Evolutionary conservation across 2,329 filamentous ascomycete genomes (phyloP), one percentile per base, ranked within the genome.

Genomic region (Tolypocladium sp.): DNA sequence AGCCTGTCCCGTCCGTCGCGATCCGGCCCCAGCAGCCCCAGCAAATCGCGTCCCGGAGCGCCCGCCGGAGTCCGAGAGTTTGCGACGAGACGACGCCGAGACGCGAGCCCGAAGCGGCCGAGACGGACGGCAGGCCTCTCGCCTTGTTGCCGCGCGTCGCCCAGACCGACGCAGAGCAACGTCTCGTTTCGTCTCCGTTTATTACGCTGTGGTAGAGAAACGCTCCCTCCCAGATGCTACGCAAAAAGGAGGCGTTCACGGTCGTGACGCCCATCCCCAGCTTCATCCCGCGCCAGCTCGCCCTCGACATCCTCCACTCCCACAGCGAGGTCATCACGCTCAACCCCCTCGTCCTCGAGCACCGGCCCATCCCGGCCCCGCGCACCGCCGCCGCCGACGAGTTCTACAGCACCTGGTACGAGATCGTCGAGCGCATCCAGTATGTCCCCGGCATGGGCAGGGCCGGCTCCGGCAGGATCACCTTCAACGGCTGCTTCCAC

Each of bases 371-470:
- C 69, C 77, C 84, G 57, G 85, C 87, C 2, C 87, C 87, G 35
- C 85, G 85, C 73, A 79, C 87, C 73, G 86, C 86, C 63, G 80
- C 84, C 59, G 76, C 84, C 64, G 87, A 90, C 72, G 87, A 90
- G 71, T 90, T 81, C 73, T 90, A 87, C 73, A 84, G 84, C 62
- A 87, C 86, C 37, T 90, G 87, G 87, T 90, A 90, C 70, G 85
- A 89, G 71, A 89, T 90, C 67, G 81, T 76, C 59, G 81, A 90
- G 77, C 81, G 85, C 66, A 86, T 90, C 61, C 86, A 88, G 69
- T 83, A 85, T 65, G 74, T 89, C 7, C 86, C 87, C 0, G 87
- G 87, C 40, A 74, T 88, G 58, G 86, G 86, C 64, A 84, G 78
- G 72, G 77, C 87, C 61, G 85, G 85, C 30, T 83, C 83, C 4